Evolutionary conservation across 768 basidiomycete genomes (phyloP).

Genomic region (Mycena vitilis): DNA sequence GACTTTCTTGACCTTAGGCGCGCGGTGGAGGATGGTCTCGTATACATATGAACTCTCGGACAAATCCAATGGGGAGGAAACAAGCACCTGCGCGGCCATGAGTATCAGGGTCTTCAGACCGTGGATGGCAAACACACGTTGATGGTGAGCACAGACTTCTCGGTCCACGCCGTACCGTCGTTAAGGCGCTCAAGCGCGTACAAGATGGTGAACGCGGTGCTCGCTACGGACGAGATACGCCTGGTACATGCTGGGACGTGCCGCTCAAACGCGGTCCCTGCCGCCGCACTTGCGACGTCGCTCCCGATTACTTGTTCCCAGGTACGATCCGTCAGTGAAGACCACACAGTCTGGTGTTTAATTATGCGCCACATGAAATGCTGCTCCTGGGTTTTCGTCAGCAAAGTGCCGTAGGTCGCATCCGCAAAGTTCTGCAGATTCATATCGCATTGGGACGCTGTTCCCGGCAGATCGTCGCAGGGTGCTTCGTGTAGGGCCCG

Average conservation of each 20-base stretch:
- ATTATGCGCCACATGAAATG: conserved; percentile 22
- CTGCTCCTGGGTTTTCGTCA: conserved; percentile 2
- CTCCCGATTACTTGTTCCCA: conserved; percentile 13
- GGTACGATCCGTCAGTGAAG: conserved; percentile 1
- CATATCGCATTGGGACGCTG: conserved; percentile 19
- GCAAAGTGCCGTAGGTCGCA: background rate
- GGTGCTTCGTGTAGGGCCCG: conserved; percentile 13
- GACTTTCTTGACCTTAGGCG: conserved; percentile 13
- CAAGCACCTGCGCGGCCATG: conserved; percentile 1
- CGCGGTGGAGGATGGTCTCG: conserved; percentile 25
- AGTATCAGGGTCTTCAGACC: background rate
- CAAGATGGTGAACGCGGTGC: conserved; percentile 14
- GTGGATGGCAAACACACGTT: background rate
- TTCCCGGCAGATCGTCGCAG: conserved; percentile 9
- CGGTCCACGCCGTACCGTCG: conserved; percentile 11
- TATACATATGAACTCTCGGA: background rate
- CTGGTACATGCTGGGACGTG: conserved; percentile 9
- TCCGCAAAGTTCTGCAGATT: conserved; percentile 9
- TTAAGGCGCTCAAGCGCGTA: conserved; percentile 27
- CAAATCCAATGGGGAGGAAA: conserved; percentile 5
- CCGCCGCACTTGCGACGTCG: conserved; percentile 9
- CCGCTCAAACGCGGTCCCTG: conserved; percentile 1
- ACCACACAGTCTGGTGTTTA: conserved; percentile 13
- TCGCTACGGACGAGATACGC: conserved; percentile 20
- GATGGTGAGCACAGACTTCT: conserved; percentile 19